Evolutionary conservation across 495 filamentous ascomycete species (phyloP).

Genomic region (Hyaloscypha bicolor): DNA sequence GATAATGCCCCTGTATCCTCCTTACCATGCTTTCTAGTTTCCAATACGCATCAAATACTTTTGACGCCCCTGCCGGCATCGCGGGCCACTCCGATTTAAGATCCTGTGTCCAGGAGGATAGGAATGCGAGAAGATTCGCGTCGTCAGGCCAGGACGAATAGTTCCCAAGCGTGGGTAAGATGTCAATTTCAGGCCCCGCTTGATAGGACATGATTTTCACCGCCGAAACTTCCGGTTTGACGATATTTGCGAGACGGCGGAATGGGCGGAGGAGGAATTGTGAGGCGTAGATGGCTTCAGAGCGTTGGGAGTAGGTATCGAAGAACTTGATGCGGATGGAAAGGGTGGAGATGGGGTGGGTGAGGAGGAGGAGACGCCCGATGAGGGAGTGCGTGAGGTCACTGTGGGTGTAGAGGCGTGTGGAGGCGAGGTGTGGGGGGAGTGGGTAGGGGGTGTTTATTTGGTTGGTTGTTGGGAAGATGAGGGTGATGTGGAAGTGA

Average conservation of each 20-base stretch:
- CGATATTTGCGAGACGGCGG: constrained; percentile 17
- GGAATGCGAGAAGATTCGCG: constrained; percentile 7
- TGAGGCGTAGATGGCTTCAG: constrained; percentile 3
- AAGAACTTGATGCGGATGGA: constrained; percentile 16
- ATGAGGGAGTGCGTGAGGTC: constrained; percentile 19
- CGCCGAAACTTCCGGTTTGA: constrained; percentile 2
- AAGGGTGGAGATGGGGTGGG: constrained; percentile 3
- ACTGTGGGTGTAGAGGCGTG: constrained; percentile 15
- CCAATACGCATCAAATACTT: constrained; percentile 23
- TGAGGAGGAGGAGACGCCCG: constrained; percentile 10
- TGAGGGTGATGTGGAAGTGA: constrained; percentile 16
- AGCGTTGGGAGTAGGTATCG: constrained; percentile 1
- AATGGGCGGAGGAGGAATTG: constrained; percentile 22
- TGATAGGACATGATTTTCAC: constrained; percentile 4
- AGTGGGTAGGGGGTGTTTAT: background rate
- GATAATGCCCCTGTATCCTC: constrained; percentile 1
- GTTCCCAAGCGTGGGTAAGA: constrained; percentile 2
- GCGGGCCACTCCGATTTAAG: background rate
- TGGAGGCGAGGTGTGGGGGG: background rate
- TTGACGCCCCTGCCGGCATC: background rate
- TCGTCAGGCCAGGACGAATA: background rate
- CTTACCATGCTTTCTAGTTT: constrained; percentile 10
- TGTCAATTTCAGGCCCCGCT: constrained; percentile 4
- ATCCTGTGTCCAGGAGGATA: constrained; percentile 3
- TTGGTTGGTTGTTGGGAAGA: background rate